Base-by-base conservation (phyloP, 345 rosid genomes). In the Chamaenerion angustifolium region DNA sequence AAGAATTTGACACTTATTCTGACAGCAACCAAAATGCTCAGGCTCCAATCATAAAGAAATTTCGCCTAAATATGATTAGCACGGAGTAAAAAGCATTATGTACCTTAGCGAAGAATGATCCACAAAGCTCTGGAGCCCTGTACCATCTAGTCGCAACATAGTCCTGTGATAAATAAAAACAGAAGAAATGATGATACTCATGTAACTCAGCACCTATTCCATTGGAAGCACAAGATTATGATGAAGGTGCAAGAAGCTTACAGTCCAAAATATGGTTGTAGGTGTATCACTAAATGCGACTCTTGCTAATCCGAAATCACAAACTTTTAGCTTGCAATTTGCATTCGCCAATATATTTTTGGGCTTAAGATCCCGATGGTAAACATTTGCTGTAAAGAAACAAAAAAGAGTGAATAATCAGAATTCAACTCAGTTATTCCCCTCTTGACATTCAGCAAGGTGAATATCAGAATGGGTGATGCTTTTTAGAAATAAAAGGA, bases 91-190 rank as follows among this genome's bases (percentile, higher is more conserved):
- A 16, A 15, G 19, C 54, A 50, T 27, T 7, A 21, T 40, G 45
- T 76, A 89, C 97, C 94, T 83, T 85, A 19, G 97, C 78, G 67
- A 64, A 89, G 74, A 89, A 89, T 40, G 97, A 89, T 51, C 97
- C 95, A 65, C 97, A 85, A 8, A 89, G 75, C 75, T 89, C 97
- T 25, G 97, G 97, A 40, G 95, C 97, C 61, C 97, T 82, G 59
- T 89, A 85, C 97, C 97, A 89, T 72, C 97, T 78, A 15, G 97
- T 85, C 50, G 95, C 94, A 64, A 89, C 97, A 64, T 89, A 89
- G 62, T 89, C 97, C 95, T 81, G 71, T 15, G 65, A 31, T 31
- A 31, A 7, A 7, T 31, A 7, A 31, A 31, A 31, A 31, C 37
- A 31, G 37, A 31, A 31, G 8, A 31, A 31, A 31, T 31, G 4